Conservation (phyloP, 108 stramenopile species). For the Cyclostephanos invisitatus region DNA sequence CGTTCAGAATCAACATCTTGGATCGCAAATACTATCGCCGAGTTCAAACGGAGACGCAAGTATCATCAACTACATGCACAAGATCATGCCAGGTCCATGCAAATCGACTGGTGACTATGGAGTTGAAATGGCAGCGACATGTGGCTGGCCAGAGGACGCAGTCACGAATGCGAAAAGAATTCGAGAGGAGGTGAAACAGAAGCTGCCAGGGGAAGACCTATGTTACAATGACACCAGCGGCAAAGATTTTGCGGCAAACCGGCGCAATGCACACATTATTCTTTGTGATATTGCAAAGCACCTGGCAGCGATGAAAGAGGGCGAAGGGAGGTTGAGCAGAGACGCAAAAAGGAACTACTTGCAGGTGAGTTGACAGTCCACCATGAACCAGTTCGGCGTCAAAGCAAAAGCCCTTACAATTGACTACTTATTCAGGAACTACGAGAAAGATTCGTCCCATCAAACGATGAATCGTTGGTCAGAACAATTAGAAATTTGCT, state of each 20-base stretch:
- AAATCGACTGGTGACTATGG: conserved; percentile 74
- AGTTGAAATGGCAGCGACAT: conserved; percentile 80
- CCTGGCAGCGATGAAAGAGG: conserved; percentile 50
- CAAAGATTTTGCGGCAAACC: conserved; percentile 25
- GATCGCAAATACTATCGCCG: conserved; percentile 43
- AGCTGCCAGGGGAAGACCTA: conserved; percentile 50
- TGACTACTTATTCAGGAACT: conserved; percentile 16
- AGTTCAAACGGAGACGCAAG: conserved; percentile 40
- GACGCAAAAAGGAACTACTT: conserved; percentile 49
- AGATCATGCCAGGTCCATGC: conserved; percentile 73
- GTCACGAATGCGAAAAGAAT: conserved; percentile 45
- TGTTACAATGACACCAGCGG: conserved; percentile 23
- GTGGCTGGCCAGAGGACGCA: conserved; percentile 80
- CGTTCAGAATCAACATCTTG: conserved; percentile 82
- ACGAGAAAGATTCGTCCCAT: conserved; percentile 35
- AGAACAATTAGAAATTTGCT: conserved; percentile 39
- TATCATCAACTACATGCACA: conserved; percentile 75
- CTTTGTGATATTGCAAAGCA: conserved; percentile 49
- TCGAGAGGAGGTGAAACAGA: conserved; percentile 43
- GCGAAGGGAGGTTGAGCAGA: conserved; percentile 46
- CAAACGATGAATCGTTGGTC: conserved; percentile 27
- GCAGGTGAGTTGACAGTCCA: conserved; percentile 30
- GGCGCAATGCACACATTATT: conserved; percentile 49
- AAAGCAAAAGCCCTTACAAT: not conserved
- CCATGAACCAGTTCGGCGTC: not conserved